Evolutionary conservation across 192 early-diverging fungal species (phyloP).

Genomic region (Dispira simplex): DNA sequence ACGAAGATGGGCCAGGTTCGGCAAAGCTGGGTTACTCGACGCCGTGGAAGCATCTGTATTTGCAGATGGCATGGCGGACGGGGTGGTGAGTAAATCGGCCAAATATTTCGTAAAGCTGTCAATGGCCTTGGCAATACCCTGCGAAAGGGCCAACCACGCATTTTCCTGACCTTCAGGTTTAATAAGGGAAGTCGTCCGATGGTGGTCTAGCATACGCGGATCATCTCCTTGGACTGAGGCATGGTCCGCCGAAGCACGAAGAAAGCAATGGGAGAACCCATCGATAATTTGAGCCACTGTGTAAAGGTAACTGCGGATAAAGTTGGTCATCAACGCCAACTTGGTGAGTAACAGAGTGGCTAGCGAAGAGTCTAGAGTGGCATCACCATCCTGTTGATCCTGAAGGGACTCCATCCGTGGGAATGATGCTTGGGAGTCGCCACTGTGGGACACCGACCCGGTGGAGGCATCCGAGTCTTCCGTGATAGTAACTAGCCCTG

Average conservation of each 20-base stretch:
- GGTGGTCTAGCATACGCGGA: not conserved
- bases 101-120: not conserved
- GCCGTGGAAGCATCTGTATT: not conserved
- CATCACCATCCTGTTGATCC: not conserved
- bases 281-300: slow-evolving; percentile 4
- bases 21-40: too few species aligned
- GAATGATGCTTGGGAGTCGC: not conserved
- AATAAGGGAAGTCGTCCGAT: not conserved
- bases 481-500: not conserved
- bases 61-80: not conserved
- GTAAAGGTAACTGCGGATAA: not conserved
- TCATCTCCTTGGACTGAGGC: not conserved
- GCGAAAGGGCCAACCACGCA: not conserved
- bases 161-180: not conserved
- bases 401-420: not conserved
- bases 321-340: not conserved
- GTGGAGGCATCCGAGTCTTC: not conserved
- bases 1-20: not conserved
- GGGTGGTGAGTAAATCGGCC: not conserved
- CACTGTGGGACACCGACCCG: not conserved
- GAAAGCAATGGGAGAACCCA: slow-evolving; percentile 1
- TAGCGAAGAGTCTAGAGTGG: not conserved
- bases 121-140: not conserved
- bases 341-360: not conserved
- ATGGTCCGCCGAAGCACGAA: not conserved